phyloP scores from a whole-genome alignment of 2,329 filamentous ascomycete species.

The Pseudocercospora musae region DNA sequence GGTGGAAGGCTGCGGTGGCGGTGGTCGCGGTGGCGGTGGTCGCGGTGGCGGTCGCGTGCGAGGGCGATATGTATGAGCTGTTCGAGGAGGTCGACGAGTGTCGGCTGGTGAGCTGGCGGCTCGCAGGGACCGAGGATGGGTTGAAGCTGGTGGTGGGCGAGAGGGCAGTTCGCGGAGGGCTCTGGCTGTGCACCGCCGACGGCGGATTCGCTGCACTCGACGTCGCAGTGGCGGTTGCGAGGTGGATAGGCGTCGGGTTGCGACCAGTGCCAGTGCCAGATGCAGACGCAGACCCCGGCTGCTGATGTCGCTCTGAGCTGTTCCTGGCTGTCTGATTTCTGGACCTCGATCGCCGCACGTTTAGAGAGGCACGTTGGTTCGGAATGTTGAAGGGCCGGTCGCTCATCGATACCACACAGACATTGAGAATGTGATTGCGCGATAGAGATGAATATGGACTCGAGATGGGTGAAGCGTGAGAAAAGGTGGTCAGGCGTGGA shows the following conservation, averaged over 20 bases:
- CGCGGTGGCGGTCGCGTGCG: conserved; percentile 51
- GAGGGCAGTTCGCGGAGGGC: conserved; percentile 49
- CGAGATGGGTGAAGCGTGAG: not conserved
- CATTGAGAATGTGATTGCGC: conserved; percentile 24
- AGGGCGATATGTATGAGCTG: conserved; percentile 54
- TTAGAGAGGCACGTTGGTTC: conserved; percentile 20
- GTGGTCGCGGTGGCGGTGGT: conserved; percentile 25
- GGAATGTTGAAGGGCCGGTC: conserved; percentile 42
- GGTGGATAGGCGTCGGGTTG: conserved; percentile 56
- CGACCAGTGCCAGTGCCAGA: conserved; percentile 54
- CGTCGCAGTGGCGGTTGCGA: conserved; percentile 39
- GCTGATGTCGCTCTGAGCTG: conserved; percentile 31
- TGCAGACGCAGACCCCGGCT: conserved; percentile 55
- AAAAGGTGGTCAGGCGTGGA: not conserved
- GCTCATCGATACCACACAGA: conserved; percentile 48
- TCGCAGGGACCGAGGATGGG: conserved; percentile 48
- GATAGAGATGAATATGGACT: conserved; percentile 2
- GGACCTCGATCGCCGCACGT: conserved; percentile 13
- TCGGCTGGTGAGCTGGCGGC: conserved; percentile 51
- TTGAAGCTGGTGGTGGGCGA: conserved; percentile 54
- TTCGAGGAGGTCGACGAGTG: conserved; percentile 54
- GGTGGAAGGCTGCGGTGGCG: conserved; percentile 49
- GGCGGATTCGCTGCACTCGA: not conserved
- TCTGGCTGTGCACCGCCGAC: conserved; percentile 41
- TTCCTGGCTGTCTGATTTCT: not conserved